Conservation (phyloP, 805 yeast species). For the Cyberlindnera veronae region DNA sequence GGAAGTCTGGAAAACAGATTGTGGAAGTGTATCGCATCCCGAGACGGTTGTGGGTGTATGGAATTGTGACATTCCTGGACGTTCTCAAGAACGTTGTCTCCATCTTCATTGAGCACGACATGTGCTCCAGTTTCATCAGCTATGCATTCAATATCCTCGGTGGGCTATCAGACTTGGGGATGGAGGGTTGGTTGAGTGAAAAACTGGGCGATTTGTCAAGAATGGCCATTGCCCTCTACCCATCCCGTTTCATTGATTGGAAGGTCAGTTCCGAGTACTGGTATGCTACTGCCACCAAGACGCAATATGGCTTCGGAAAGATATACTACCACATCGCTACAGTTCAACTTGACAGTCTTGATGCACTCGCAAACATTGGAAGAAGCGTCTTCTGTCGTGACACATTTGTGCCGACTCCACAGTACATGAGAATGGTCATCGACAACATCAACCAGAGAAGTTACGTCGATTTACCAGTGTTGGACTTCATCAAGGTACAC, state of each 20-base stretch:
- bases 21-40: constrained; percentile 76
- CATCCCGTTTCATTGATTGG: constrained; percentile 83
- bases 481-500: constrained; percentile 29
- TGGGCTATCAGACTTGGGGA: constrained; percentile 34
- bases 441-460: constrained; percentile 65
- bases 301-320: constrained; percentile 81
- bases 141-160: constrained; percentile 58
- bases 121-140: constrained; percentile 69
- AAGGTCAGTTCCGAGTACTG: constrained; percentile 77
- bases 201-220: constrained; percentile 81
- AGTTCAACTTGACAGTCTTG: constrained; percentile 66
- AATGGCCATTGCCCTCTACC: constrained; percentile 83
- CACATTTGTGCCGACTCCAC: constrained; percentile 80
- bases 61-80: constrained; percentile 76
- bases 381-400: constrained; percentile 77
- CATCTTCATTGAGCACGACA: constrained; percentile 72
- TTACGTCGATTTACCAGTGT: constrained; percentile 35
- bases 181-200: constrained; percentile 62
- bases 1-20: constrained; percentile 72
- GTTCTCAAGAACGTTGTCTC: constrained; percentile 72
- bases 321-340: constrained; percentile 85
- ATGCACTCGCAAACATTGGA: constrained; percentile 76
- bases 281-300: constrained; percentile 71
- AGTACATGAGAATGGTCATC: constrained; percentile 71
- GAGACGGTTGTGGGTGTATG: constrained; percentile 81